Base-by-base conservation (phyloP, 2,329 filamentous ascomycete species). In the Verticillium zaregamsianum region DNA sequence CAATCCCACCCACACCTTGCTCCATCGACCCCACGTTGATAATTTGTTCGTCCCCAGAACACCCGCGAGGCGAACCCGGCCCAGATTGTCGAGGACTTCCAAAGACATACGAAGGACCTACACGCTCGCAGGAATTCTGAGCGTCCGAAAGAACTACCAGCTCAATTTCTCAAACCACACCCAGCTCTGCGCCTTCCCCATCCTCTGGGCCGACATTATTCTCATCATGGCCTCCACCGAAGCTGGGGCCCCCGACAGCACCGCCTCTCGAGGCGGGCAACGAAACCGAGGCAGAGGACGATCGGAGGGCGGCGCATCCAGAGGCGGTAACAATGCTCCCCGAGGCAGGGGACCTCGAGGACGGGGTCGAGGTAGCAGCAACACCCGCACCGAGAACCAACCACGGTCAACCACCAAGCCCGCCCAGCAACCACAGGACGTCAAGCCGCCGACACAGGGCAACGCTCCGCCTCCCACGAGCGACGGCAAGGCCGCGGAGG, bases 201-300 rank as follows among this genome's bases (percentile, higher is more conserved):
- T 20, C 11, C 23, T 52, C 45, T 52, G 45, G 17, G 20, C 11
- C 45, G 45, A 23, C 8, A 25, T 52, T 5, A 40, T 15, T n/a
- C 2, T 20, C 5, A 25, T 14, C 17, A 33, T 57, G 55, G 31
- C n/a, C 20, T 57, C 31, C 17, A 57, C 55, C 25, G 54, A 55
- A 32, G n/a, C 54, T 33, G 54, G 54, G 15, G n/a, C 25, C n/a
- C 25, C 31, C 23, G 54, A 55, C 54, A 55, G 70, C 68, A 54
- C 66, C 64, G 63, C 75, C 72, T 61, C 66, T 60, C 62, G 72
- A 65, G 67, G 72, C 56, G 69, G 71, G 20, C 45, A 52, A 25
- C 45, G 45, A 52, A 52, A 52, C 20, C n/a, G 45, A 35, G 68
- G 73, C 57, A 68, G 72, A 9, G 68, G 73, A 58, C 71, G 74